Base-by-base conservation (phyloP, 2,329 filamentous ascomycete genomes). In the Xylaria sp. region DNA sequence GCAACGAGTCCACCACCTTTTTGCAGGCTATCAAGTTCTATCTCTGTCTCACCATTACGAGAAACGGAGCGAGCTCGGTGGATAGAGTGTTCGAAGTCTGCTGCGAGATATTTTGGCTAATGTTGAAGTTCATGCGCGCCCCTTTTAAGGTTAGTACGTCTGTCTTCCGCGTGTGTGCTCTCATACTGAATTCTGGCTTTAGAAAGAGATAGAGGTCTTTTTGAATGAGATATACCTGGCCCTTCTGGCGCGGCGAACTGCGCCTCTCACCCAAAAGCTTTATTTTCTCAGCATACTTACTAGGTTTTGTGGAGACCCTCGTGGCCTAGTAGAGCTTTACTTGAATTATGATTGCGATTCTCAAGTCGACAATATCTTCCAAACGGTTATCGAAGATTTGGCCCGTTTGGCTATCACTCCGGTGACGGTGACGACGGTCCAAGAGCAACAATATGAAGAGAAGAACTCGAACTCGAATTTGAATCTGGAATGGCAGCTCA, bases 311-410 rank as follows among this genome's bases (percentile, higher is more conserved):
- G 90, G 89, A 18, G 96, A 99, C 78, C 93, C 95, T 1, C 88
- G 93, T 73, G 94, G 94, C 0, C 80, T 99, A 58, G 96, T 99
- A 18, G 96, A 99, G 80, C 91, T 94, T 15, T 99, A 99, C 80
- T 88, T 99, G 71, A 99, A 99, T 80, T 99, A 99, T 78, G 96
- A 99, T 79, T 99, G 96, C 82, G 97, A 98, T 77, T 88, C 95
- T 69, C 94, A 94, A 49, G 89, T 98, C 68, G 95, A 98, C 82
- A 99, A 99, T 80, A 96, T 98, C 80, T 99, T 97, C 79, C 96
- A 99, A 81, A 91, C 88, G 23, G 91, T 98, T 63, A 94, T 99
- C 59, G 97, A 99, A 79, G 94, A 98, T 80, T 84, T 99, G 20
- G 96, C 95, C 39, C 92, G 91, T 75, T 92, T 97, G 75, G 93